phyloP scores from a whole-genome alignment of 306 rosid species.

The Acacia confusa region DNA sequence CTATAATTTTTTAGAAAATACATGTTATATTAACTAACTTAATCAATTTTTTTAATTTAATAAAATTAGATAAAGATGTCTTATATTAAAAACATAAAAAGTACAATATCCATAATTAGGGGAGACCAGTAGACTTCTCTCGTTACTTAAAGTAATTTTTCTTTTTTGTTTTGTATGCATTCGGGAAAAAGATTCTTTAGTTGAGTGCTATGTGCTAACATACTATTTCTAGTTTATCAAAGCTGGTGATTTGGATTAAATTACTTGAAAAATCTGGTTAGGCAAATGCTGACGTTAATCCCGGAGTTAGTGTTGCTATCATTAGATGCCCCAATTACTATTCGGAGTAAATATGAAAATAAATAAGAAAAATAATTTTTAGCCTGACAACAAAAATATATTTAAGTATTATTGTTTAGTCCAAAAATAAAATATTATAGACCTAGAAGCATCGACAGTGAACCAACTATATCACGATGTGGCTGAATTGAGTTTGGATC shows the following conservation, averaged over 20 bases:
- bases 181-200: background rate
- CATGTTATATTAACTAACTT: too few species aligned
- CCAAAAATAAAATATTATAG: background rate
- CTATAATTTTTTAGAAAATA: too few species aligned
- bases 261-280: background rate
- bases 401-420: background rate
- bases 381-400: background rate
- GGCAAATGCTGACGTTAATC: background rate
- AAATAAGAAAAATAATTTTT: background rate
- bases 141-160: background rate
- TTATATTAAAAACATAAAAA: too few species aligned
- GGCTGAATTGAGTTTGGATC: too few species aligned
- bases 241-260: background rate
- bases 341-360: background rate
- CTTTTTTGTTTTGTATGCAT: background rate
- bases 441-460: background rate
- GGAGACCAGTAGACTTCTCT: background rate
- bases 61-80: too few species aligned
- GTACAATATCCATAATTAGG: background rate
- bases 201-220: background rate
- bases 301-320: background rate
- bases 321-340: background rate
- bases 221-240: background rate
- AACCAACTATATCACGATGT: too few species aligned
- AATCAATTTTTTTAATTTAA: too few species aligned